Percentiles rank a stretch among this genome's conserved stretches.
Evolutionary conservation across 441 rosid species (phyloP).

Genomic region (Theobroma grandiflorum): DNA sequence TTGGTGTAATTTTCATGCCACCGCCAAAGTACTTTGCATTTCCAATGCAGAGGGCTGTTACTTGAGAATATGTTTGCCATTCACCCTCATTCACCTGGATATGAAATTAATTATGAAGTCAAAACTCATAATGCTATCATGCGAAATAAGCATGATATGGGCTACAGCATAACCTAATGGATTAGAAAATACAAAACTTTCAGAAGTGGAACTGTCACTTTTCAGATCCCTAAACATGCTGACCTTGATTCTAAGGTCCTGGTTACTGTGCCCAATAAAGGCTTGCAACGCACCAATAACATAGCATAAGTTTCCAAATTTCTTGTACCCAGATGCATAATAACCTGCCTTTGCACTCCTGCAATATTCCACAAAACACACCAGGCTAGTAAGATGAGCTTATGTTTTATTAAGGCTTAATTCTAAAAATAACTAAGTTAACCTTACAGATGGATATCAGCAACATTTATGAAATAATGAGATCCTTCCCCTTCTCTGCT

Average conservation of each 20-base stretch:
- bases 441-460: conserved; percentile 96
- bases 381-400: conserved; percentile 29
- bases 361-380: conserved; percentile 36
- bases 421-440: conserved; percentile 32
- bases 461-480: conserved; percentile 90
- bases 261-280: conserved; percentile 83
- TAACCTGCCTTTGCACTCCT: conserved; percentile 99
- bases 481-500: conserved; percentile 53
- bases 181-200: background rate
- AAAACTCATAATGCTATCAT: conserved; percentile 14
- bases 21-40: conserved; percentile 97
- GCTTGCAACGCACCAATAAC: conserved; percentile 91
- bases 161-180: background rate
- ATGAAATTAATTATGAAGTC: conserved; percentile 30
- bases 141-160: background rate
- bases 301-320: conserved; percentile 84
- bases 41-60: conserved; percentile 91
- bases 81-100: conserved; percentile 78
- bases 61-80: conserved; percentile 80
- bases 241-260: conserved; percentile 84
- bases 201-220: conserved; percentile 9
- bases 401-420: conserved; percentile 6
- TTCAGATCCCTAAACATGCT: conserved; percentile 20
- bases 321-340: conserved; percentile 90
- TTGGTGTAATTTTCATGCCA: conserved; percentile 97